Base-by-base conservation (phyloP, 2,329 filamentous ascomycete species). In the Ustulina deusta region DNA sequence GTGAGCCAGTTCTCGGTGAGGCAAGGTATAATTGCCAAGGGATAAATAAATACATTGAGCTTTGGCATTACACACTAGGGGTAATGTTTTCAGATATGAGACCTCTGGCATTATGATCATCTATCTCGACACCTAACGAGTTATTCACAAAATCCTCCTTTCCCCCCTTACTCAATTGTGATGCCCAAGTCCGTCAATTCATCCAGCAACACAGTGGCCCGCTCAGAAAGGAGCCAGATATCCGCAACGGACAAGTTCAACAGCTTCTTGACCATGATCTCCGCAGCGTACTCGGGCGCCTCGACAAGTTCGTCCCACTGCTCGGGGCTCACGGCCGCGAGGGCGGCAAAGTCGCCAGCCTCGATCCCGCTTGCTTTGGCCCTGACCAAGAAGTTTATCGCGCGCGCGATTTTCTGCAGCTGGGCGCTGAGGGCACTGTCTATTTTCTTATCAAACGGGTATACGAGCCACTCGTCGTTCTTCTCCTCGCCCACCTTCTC, bases 341-440 rank as follows among this genome's bases (percentile, higher is more conserved):
- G 60, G 20, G 63, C 15, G 27, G 61, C 60, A 44, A 60, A 38
- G 27, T 40, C 44, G 34, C 44, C 57, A 6, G 66, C 20, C 0
- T 64, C 46, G 46, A 70, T 63, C n/a, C 65, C 69, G 48, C 40
- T 51, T 20, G 17, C 27, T 27, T 29, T 34, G 13, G 69, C 69
- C 5, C 60, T 36, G 22, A 32, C 42, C 38, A 71, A 65, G 61
- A 69, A 71, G 27, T 69, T 63, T 3, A 71, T 48, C n/a, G 22
- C 49, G 6, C 27, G 44, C 51, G 20, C 69, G 38, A 64, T 59
- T 15, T 27, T 36, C 22, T 34, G 44, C 6, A 66, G 20, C 7
- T 63, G 52, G 0, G 4, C 15, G 32, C 17, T 38, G 2, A 67
- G 34, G 7, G 62, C 1, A 2, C 7, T 6, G 36, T 67, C 68